Conservation (phyloP, 352 stramenopile species). For the Globisporangium parvum region DNA sequence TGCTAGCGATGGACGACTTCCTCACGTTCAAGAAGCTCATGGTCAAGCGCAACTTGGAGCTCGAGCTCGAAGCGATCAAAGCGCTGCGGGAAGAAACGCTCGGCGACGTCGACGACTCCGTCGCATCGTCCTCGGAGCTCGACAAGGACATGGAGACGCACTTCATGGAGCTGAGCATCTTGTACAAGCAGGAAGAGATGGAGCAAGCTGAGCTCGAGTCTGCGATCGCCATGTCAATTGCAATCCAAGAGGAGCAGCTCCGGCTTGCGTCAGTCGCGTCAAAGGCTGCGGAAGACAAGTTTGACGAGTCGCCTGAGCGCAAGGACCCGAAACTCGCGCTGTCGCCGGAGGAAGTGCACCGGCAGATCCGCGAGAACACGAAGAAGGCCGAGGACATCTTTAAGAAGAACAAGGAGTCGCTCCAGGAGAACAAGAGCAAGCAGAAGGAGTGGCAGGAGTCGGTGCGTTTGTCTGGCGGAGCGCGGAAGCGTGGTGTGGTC, state of each 20-base stretch:
- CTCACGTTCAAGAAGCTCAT: slow-evolving; percentile 91
- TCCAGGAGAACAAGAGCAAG: slow-evolving; percentile 61
- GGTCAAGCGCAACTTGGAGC: slow-evolving; percentile 88
- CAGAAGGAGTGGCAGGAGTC: slow-evolving; percentile 58
- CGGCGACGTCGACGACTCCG: slow-evolving; percentile 17
- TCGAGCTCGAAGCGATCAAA: slow-evolving; percentile 86
- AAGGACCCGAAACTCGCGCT: slow-evolving; percentile 18
- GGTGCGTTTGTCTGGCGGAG: not conserved
- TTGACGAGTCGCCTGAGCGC: slow-evolving; percentile 23
- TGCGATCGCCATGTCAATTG: slow-evolving; percentile 71
- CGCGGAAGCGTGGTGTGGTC: no score
- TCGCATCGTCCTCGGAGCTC: slow-evolving; percentile 6
- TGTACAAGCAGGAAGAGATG: slow-evolving; percentile 86
- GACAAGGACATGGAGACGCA: slow-evolving; percentile 52
- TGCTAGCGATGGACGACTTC: slow-evolving; percentile 89
- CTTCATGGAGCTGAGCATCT: slow-evolving; percentile 78
- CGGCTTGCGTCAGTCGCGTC: slow-evolving; percentile 41
- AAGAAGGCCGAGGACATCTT: slow-evolving; percentile 70
- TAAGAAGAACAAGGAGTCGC: slow-evolving; percentile 68
- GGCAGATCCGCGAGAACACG: slow-evolving; percentile 57
- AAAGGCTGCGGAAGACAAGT: slow-evolving; percentile 65
- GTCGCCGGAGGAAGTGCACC: slow-evolving; percentile 46
- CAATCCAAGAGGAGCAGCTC: slow-evolving; percentile 64
- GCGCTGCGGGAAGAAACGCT: slow-evolving; percentile 57
- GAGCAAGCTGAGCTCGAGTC: slow-evolving; percentile 76